Evolutionary conservation across 345 rosid species (phyloP), one percentile per base, ranked within the genome.

Genomic region (Eucalyptus melliodora): DNA sequence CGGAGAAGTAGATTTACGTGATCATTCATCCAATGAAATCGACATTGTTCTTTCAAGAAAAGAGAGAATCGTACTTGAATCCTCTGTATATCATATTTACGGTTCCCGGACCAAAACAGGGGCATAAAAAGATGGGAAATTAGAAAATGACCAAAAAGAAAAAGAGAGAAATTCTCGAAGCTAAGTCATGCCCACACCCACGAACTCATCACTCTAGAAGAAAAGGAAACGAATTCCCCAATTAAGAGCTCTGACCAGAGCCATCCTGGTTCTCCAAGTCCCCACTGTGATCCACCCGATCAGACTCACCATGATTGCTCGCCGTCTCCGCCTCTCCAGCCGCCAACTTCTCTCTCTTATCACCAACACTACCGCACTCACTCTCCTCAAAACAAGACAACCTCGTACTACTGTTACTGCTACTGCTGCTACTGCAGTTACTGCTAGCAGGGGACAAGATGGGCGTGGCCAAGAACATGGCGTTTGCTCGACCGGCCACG

Each of bases 401-500:
- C 87, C 92, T 93, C 55, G 91, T 93, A 31, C 60, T 89, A n/a
- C 90, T 88, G 83, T 92, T 88, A 55, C 49, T 67, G 49, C 81
- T 82, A 16, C 86, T 90, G 37, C 91, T 88, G 49, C 82, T 93
- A 62, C 97, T 93, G 49, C 90, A 93, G 82, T 92, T 94, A 3
- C 92, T 94, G 15, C 89, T 87, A 60, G 82, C 92, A 40, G 91
- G 94, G 47, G 92, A 92, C 45, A 94, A 92, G 21, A 92, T 88
- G 44, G 97, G 99, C 1, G 98, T 97, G 11, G 99, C 99, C 90
- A 97, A 88, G 91, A 92, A 94, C 40, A 96, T 96, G 9, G 99
- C 97, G 86, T 97, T 96, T 7, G 90, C 90, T 87, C 96, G 91
- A 9, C 99, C 99, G 0, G 99, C 99, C 98, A 97, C 97, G 62